Evolutionary conservation across 2,329 filamentous ascomycete species (phyloP).

Genomic region (Sordariomycetes sp.): DNA sequence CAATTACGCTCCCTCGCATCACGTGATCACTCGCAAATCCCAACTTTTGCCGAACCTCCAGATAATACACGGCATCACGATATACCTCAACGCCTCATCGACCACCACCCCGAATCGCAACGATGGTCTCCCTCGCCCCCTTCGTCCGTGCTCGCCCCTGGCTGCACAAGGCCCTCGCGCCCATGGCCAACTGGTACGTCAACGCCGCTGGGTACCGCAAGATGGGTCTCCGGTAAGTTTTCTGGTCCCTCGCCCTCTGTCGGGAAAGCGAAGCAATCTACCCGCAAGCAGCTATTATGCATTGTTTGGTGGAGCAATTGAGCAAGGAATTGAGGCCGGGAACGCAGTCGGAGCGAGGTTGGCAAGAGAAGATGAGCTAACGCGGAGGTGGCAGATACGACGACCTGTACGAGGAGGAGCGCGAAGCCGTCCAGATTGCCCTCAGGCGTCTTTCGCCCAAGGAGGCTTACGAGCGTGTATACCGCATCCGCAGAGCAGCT

Average conservation of each 20-base stretch:
- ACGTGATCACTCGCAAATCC: conserved; percentile 3
- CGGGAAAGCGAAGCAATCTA: background rate
- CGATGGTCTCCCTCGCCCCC: conserved; percentile 64
- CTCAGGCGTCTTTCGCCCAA: conserved; percentile 84
- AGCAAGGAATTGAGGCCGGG: background rate
- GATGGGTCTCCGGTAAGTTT: conserved; percentile 73
- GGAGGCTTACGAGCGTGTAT: conserved; percentile 93
- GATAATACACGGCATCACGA: background rate
- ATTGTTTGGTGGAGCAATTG: no score
- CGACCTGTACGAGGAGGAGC: conserved; percentile 91
- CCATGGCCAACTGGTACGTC: conserved; percentile 80
- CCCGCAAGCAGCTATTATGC: no score
- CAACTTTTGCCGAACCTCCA: conserved; percentile 5
- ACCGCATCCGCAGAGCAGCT: conserved; percentile 90
- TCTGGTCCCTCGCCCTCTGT: background rate
- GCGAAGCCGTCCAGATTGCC: conserved; percentile 74
- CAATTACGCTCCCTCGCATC: no score
- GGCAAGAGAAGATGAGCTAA: conserved; percentile 11
- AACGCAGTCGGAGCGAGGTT: background rate
- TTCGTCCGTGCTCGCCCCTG: conserved; percentile 79
- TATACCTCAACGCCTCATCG: background rate
- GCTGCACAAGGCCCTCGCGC: conserved; percentile 67
- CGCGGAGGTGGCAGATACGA: conserved; percentile 60
- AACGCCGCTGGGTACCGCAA: conserved; percentile 87
- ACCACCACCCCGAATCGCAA: conserved; percentile 11